These are phyloP conservation scores for Selenicereus undatus DNA, from an alignment of 148 eudicot genomes.

Conservation along the genomic window DNA sequence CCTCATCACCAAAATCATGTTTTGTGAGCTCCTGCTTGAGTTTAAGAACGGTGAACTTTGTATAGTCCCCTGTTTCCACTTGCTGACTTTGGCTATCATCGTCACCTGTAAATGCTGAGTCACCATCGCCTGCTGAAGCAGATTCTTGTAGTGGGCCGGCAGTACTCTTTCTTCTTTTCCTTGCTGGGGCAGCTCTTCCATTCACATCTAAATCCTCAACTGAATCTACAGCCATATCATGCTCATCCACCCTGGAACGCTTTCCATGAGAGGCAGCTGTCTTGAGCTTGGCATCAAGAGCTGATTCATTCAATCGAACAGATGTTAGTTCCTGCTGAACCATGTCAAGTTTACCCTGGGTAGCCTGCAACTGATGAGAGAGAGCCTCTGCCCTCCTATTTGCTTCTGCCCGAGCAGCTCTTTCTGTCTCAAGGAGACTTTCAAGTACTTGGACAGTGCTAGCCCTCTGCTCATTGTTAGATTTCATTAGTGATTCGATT, in stretches of 20 bases:
- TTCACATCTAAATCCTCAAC: conserved; percentile 41
- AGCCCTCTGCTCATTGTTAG: conserved; percentile 80
- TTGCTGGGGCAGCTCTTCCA: conserved; percentile 40
- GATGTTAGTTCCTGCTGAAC: conserved; percentile 80
- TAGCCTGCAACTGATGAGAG: conserved; percentile 73
- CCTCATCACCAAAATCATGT: conserved; percentile 74
- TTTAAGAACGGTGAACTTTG: conserved; percentile 63
- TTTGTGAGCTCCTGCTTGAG: conserved; percentile 82
- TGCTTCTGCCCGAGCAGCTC: conserved; percentile 79
- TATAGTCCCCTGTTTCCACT: conserved; percentile 52
- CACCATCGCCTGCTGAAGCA: conserved; percentile 58
- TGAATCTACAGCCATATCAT: conserved; percentile 57
- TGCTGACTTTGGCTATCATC: conserved; percentile 51
- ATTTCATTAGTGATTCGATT: conserved; percentile 65
- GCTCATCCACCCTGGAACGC: conserved; percentile 62
- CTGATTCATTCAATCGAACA: conserved; percentile 65
- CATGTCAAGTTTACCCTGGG: conserved; percentile 79
- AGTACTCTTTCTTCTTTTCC: conserved; percentile 67
- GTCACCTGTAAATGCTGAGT: conserved; percentile 53
- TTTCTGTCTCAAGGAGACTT: conserved; percentile 66
- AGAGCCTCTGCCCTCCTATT: conserved; percentile 74
- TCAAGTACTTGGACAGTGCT: conserved; percentile 74
- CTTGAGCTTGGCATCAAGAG: conserved; percentile 66
- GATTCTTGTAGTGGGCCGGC: conserved; percentile 10
- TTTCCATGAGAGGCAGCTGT: conserved; percentile 67